Evolutionary conservation across 2,329 filamentous ascomycete genomes (phyloP).

Genomic region (Camillea tinctor): DNA sequence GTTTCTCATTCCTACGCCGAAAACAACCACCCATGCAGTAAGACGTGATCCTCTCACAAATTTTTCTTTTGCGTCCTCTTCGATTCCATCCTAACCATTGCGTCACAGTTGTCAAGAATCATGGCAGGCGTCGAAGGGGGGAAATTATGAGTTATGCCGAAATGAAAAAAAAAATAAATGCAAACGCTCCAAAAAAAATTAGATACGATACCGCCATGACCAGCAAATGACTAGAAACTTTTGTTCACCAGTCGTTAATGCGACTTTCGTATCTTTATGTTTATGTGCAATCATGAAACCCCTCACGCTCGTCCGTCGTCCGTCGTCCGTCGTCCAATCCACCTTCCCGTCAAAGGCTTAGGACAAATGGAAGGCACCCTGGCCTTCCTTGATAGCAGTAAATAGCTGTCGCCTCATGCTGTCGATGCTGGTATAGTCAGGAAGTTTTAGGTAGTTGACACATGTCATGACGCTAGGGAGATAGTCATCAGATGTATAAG

Average conservation of each 20-base stretch:
- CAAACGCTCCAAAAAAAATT: conserved; percentile 5
- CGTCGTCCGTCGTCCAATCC: conserved; percentile 3
- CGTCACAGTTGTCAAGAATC: conserved; percentile 17
- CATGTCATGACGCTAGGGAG: conserved; percentile 99
- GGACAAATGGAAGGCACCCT: conserved; percentile 95
- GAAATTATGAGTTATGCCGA: conserved; percentile 14
- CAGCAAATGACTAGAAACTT: conserved; percentile 15
- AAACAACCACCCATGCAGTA: conserved; percentile 12
- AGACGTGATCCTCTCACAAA: neutral
- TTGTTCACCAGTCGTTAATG: conserved; percentile 15
- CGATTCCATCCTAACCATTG: conserved; percentile 10
- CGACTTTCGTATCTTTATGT: conserved; percentile 16
- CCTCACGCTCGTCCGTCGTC: conserved; percentile 3
- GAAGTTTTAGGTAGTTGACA: conserved; percentile 97
- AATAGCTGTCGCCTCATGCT: conserved; percentile 75
- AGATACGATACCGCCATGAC: conserved; percentile 9
- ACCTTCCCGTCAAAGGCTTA: conserved; percentile 38
- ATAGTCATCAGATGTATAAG: conserved; percentile 93
- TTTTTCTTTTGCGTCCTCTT: conserved; percentile 5
- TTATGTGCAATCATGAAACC: conserved; percentile 10
- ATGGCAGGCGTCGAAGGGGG: conserved; percentile 14
- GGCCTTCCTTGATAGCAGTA: conserved; percentile 89
- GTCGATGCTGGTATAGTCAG: conserved; percentile 82
- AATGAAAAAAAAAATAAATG: conserved; percentile 17
- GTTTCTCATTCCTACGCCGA: conserved; percentile 6